Conservation (phyloP, 768 basidiomycete species). For the Boletus pseudopeckii region DNA sequence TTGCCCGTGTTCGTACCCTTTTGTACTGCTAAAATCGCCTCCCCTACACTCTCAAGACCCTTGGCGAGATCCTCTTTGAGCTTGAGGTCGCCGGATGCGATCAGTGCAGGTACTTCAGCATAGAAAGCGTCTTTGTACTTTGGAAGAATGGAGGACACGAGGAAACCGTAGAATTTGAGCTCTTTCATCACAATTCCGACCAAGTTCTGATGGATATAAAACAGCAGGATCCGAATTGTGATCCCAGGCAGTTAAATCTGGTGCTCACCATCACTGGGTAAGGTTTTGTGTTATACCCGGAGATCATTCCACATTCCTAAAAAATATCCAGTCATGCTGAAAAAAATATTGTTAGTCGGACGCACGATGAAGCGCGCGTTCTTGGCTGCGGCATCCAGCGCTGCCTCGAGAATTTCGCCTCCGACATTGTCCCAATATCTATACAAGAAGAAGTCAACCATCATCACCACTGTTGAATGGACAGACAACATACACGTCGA, state of each 20-base stretch:
- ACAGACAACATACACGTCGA: conserved; percentile 41
- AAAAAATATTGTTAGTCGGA: background rate
- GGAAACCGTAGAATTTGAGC: conserved; percentile 44
- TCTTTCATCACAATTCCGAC: conserved; percentile 38
- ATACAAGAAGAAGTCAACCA: background rate
- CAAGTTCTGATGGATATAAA: conserved; percentile 31
- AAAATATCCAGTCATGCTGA: background rate
- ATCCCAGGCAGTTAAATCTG: background rate
- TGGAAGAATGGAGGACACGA: conserved; percentile 27
- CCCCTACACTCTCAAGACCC: conserved; percentile 41
- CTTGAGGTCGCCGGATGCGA: conserved; percentile 47
- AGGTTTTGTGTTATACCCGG: conserved; percentile 13
- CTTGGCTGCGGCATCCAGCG: conserved; percentile 41
- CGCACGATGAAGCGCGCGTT: conserved; percentile 48
- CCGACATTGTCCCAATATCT: conserved; percentile 40
- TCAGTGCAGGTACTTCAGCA: conserved; percentile 35
- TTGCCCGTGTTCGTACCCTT: conserved; percentile 36
- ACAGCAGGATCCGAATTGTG: conserved; percentile 6
- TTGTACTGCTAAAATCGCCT: conserved; percentile 37
- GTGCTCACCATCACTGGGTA: conserved; percentile 9
- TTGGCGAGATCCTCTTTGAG: conserved; percentile 42
- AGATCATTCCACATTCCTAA: conserved; percentile 34
- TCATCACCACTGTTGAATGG: background rate
- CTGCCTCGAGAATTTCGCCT: conserved; percentile 55
- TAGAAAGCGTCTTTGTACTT: conserved; percentile 44